phyloP scores from a whole-genome alignment of 129 eudicot genomes.

The Flaveria sonorensis region DNA sequence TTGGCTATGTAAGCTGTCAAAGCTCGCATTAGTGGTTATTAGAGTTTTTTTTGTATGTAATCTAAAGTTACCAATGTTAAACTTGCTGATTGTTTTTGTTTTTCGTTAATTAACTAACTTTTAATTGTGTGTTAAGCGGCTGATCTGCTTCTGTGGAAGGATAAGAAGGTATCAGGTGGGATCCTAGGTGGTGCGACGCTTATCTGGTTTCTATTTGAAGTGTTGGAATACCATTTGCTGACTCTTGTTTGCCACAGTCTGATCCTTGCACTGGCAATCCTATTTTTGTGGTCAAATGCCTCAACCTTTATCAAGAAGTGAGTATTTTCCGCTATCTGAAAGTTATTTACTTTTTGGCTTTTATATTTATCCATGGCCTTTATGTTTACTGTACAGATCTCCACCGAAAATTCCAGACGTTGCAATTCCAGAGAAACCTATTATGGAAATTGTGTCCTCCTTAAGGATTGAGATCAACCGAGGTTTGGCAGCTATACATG shows the following conservation, averaged over 20 bases:
- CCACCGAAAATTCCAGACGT: constrained; percentile 84
- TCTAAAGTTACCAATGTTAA: neutral
- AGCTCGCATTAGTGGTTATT: neutral
- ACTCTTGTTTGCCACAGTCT: constrained; percentile 75
- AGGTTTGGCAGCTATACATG: constrained; percentile 53
- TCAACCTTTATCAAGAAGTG: constrained; percentile 79
- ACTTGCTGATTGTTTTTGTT: neutral
- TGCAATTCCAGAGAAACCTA: constrained; percentile 67
- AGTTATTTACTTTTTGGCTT: neutral
- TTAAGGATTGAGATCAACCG: constrained; percentile 65
- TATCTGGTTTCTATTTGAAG: constrained; percentile 78
- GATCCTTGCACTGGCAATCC: constrained; percentile 55
- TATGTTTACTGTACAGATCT: constrained; percentile 47
- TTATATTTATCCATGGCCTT: neutral
- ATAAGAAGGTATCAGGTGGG: constrained; percentile 74
- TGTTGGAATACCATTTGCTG: constrained; percentile 75
- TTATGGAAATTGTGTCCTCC: constrained; percentile 53
- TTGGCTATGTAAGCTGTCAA: constrained; percentile 23
- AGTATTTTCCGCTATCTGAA: constrained; percentile 22
- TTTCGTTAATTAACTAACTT: neutral
- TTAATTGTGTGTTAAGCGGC: constrained; percentile 57
- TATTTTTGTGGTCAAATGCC: constrained; percentile 94
- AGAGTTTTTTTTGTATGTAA: constrained; percentile 1
- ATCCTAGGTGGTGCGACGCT: constrained; percentile 75
- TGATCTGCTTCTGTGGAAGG: constrained; percentile 90